A percentile compares a stretch with the other conserved stretches of the same genome.
Evolutionary conservation across 2,329 filamentous ascomycete genomes (phyloP).

Genomic region (Pseudogymnoascus sp.): DNA sequence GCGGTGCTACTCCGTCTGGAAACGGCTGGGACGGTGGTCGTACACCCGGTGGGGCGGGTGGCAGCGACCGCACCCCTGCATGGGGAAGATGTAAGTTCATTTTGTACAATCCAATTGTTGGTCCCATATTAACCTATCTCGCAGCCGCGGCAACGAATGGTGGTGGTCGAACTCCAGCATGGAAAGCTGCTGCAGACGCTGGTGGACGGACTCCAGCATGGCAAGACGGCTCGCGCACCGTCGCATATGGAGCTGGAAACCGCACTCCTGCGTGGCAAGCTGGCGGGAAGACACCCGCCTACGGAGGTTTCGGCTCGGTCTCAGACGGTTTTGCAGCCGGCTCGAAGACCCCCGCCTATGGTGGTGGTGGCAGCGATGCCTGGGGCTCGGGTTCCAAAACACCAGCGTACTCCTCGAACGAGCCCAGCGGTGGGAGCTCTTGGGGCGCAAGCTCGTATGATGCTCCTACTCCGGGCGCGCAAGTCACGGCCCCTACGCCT

Average conservation of each 20-base stretch:
- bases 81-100: conserved; percentile 64
- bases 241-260: conserved; percentile 65
- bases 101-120: background rate
- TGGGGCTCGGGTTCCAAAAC: conserved; percentile 50
- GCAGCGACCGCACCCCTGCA: conserved; percentile 65
- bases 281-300: conserved; percentile 64
- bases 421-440: conserved; percentile 57
- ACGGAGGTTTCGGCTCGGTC: conserved; percentile 23
- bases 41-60: conserved; percentile 56
- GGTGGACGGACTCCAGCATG: conserved; percentile 60
- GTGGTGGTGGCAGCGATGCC: conserved; percentile 53
- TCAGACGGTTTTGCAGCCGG: conserved; percentile 57
- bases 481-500: conserved; percentile 52
- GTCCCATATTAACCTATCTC: conserved; percentile 15
- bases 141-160: conserved; percentile 48
- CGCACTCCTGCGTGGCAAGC: conserved; percentile 75
- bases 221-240: conserved; percentile 57
- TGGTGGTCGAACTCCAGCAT: conserved; percentile 56
- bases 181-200: conserved; percentile 46
- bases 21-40: conserved; percentile 54
- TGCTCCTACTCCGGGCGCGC: conserved; percentile 58
- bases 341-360: conserved; percentile 72
- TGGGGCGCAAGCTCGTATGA: conserved; percentile 48
- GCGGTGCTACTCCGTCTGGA: conserved; percentile 39
- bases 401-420: conserved; percentile 59